These are phyloP conservation scores for Prunus salicina DNA, from an alignment of 306 rosid species.

Conservation along the genomic window DNA sequence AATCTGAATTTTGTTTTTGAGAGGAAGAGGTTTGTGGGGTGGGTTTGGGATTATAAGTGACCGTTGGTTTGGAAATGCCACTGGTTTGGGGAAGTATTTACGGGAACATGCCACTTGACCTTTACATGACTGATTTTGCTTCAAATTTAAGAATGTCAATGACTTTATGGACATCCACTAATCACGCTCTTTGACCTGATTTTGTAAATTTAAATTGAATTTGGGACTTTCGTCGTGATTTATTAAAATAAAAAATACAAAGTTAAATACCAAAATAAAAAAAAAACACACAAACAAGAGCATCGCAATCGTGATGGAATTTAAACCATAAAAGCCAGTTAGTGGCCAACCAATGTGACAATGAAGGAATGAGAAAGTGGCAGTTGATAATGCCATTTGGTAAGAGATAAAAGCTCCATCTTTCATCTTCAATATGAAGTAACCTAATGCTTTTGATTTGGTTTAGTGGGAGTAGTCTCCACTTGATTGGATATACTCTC, in stretches of 20 bases:
- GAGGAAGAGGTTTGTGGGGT: neutral
- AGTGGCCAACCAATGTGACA: conserved; percentile 31
- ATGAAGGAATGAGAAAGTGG: neutral
- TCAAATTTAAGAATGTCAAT: conserved; percentile 32
- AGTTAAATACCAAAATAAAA: neutral
- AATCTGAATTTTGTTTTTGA: neutral
- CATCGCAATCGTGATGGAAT: neutral
- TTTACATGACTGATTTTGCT: conserved; percentile 27
- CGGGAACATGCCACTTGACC: conserved; percentile 49
- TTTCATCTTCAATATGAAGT: neutral
- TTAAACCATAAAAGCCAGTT: conserved; percentile 9
- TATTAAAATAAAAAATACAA: too few relatives aligned
- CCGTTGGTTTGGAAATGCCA: conserved; percentile 24
- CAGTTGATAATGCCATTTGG: neutral
- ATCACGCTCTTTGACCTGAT: conserved; percentile 16
- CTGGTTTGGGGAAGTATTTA: conserved; percentile 17
- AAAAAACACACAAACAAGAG: neutral
- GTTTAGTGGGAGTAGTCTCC: too few relatives aligned
- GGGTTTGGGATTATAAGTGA: conserved; percentile 30
- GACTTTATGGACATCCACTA: conserved; percentile 27
- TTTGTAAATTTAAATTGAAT: neutral
- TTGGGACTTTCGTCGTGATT: neutral
- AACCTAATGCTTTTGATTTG: neutral
- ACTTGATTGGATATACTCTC: too few relatives aligned
- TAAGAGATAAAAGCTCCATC: neutral